Base-by-base conservation (phyloP, 2,329 filamentous ascomycete genomes). In the Colletotrichum spinosum region DNA sequence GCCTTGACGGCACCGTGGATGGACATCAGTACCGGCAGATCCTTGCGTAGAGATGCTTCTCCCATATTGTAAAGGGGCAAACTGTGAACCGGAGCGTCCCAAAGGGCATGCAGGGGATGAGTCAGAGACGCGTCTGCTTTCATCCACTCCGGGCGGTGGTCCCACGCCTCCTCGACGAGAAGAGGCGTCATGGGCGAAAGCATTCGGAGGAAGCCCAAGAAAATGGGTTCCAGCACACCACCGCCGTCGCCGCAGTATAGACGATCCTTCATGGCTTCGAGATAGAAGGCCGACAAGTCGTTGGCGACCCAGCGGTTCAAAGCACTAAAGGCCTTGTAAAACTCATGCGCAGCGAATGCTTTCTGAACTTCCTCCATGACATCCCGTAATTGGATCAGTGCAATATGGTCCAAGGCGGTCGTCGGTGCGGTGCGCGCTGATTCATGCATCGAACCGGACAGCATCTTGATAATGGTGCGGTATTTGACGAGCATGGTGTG, bases 211-310 rank as follows among this genome's bases (percentile, higher is more conserved):
- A 97, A 81, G 41, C 93, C 88, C 6, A 87, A 79, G 67, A 95
- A 89, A 59, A 97, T 87, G 35, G 86, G 83, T 69, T 87, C 85
- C 52, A 92, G 78, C 5, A 86, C 82, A 51, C 91, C 90, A 12
- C 86, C 84, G 12, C 87, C 86, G 66, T 90, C 87, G 37, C 92
- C 92, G 50, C 94, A 96, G 80, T 99, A 99, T 1, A 98, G 83
- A 3, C 93, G 86, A 73, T 99, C 96, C 78, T 99, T 99, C 71
- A 94, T 84, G 0, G 92, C 89, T 77, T 99, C 96, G 62, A 99
- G 88, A 76, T 98, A 99, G 77, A 97, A 97, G 0, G 95, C 91
- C 0, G 94, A 97, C 33, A 99, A 84, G 70, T 97, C 92, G 33
- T 85, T 88, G 60, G 89, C 88, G 65, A 97, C 85, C 90, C 94